These are phyloP conservation scores for Phytopythium helicoides DNA, from an alignment of 352 stramenopile genomes.

Conservation along the genomic window DNA sequence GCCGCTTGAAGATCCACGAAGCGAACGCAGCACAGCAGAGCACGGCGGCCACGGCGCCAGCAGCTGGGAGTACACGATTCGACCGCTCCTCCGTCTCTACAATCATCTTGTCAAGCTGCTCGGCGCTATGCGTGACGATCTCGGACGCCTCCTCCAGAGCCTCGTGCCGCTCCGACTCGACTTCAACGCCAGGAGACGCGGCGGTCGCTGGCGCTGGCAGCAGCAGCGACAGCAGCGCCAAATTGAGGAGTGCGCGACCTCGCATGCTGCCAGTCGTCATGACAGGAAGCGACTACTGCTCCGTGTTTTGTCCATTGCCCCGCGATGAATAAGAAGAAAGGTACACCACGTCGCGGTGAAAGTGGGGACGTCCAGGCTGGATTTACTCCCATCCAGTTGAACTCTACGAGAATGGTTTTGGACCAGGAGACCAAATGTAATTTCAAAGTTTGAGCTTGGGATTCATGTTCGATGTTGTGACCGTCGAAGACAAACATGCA, in stretches of 20 bases:
- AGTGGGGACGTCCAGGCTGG: too few species aligned
- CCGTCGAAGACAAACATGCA: too few species aligned
- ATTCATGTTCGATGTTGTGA: too few species aligned
- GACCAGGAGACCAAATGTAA: too few species aligned
- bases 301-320: neutral
- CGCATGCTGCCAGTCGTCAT: neutral
- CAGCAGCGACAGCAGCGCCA: too few species aligned
- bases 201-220: too few species aligned
- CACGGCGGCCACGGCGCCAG: neutral
- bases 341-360: neutral
- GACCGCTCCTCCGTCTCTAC: neutral
- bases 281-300: neutral
- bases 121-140: conserved; percentile 1
- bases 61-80: neutral
- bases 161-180: neutral
- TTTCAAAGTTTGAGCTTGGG: too few species aligned
- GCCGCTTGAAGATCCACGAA: too few species aligned
- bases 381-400: too few species aligned
- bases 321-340: conserved; percentile 1
- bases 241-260: neutral
- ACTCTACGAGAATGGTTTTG: too few species aligned
- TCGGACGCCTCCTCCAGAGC: neutral
- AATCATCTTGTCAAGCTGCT: conserved; percentile 5
- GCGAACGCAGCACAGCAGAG: neutral
- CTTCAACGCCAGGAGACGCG: too few species aligned